Conservation (phyloP, 176 grass and related monocot species). For the Panicum miliaceum region DNA sequence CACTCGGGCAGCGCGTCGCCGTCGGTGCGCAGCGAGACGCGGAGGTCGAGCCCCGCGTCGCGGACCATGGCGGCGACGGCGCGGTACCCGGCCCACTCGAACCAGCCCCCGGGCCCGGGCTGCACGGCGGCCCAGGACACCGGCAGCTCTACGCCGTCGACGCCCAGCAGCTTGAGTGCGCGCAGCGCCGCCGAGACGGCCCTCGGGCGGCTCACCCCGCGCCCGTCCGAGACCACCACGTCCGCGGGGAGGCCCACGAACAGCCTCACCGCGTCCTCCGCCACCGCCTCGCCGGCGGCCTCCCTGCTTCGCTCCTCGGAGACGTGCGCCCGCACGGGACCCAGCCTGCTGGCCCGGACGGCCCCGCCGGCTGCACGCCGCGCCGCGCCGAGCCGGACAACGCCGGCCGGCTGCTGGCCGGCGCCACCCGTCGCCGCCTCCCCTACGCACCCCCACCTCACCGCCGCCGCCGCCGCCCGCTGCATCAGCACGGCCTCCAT, state of each 20-base stretch:
- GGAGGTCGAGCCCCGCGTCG: conserved; percentile 62
- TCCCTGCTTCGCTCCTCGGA: background rate
- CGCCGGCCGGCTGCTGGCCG: background rate
- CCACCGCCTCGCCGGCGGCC: conserved; percentile 19
- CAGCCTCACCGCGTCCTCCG: conserved; percentile 46
- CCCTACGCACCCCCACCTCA: conserved; percentile 6
- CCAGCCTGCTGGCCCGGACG: conserved; percentile 1
- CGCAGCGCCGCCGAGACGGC: conserved; percentile 69
- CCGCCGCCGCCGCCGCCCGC: background rate
- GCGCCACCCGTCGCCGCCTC: conserved; percentile 9
- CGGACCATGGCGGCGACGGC: conserved; percentile 76
- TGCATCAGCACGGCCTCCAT: conserved; percentile 24
- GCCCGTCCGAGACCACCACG: conserved; percentile 47
- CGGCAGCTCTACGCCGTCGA: conserved; percentile 77
- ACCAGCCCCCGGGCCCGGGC: conserved; percentile 46
- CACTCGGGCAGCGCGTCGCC: conserved; percentile 57
- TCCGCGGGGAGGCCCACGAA: conserved; percentile 83
- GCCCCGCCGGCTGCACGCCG: background rate
- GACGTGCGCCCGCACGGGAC: background rate
- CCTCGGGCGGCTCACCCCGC: conserved; percentile 47
- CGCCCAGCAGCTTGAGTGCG: conserved; percentile 71
- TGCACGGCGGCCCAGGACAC: conserved; percentile 75
- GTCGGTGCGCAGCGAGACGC: conserved; percentile 68
- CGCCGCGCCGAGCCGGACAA: background rate
- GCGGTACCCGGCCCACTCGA: conserved; percentile 64